Base-by-base conservation (phyloP, 2,329 filamentous ascomycete genomes). In the Juglanconis juglandina region DNA sequence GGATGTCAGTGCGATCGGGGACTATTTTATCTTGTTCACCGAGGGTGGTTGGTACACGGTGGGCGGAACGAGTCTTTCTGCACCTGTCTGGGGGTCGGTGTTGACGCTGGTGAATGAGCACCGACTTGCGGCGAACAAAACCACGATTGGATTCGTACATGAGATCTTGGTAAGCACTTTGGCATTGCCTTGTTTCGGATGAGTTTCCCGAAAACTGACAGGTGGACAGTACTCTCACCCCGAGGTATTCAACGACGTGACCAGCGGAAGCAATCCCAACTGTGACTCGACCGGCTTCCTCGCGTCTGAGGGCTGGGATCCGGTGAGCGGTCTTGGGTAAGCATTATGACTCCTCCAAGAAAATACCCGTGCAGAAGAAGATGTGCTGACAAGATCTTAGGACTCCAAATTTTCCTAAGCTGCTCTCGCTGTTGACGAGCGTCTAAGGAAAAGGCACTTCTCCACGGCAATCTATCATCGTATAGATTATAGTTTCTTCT, bases 101-200 rank as follows among this genome's bases (percentile, higher is more conserved):
- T 66, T 84, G 34, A 83, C 78, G 1, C 66, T 81, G 64, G 72
- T 83, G 41, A 82, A 82, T 62, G 81, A 83, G 67, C 78, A 78
- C 66, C 70, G 80, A 30, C 66, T 82, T 32, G 73, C 73, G 7
- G 71, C 67, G 1, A 76, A 76, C 2, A 82, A 81, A 69, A 68
- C 72, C 5, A 70, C 79, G 0, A 74, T 84, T 10, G 81, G 81
- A 0, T 84, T 84, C 64, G 68, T 84, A 24, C 80, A 84, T 54
- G 80, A 77, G 1, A 75, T 77, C 46, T 66, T 83, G 75, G 78
- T 63, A 67, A 61, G 66, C 60, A 14, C 11, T 34, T 24, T 11
- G 7, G 24, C 33, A 39, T 39, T 39, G 35, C 8, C 11, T 3
- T 39, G 3, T 24, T 34, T 48, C 41, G 44, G 11, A 5, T 52